These are phyloP conservation scores for Termitomyces sp. DNA, from an alignment of 768 basidiomycete genomes.

Conservation along the genomic window DNA sequence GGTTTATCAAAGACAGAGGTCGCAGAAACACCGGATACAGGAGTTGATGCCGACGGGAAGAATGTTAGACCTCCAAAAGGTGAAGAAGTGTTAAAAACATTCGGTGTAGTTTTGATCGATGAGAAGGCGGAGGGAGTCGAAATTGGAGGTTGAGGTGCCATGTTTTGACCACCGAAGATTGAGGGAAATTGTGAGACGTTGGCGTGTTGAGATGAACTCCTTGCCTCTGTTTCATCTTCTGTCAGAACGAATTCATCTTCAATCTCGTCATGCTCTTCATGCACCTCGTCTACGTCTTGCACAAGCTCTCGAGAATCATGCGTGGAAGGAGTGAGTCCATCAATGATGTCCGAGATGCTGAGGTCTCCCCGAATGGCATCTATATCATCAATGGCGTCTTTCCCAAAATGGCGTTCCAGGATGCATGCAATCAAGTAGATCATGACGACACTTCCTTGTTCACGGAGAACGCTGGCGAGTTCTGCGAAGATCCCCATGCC, in stretches of 20 bases:
- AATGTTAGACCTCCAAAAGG: constrained; percentile 29
- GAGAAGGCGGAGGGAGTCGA: constrained; percentile 33
- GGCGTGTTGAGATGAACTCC: not conserved
- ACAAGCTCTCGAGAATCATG: constrained; percentile 21
- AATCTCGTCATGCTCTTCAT: constrained; percentile 19
- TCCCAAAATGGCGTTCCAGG: constrained; percentile 80
- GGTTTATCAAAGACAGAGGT: constrained; percentile 15
- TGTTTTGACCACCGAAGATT: constrained; percentile 3
- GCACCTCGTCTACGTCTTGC: constrained; percentile 10
- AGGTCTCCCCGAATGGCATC: constrained; percentile 58
- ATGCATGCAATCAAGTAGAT: constrained; percentile 89
- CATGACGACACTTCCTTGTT: constrained; percentile 64
- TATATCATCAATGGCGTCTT: constrained; percentile 73
- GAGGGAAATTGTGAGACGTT: constrained; percentile 2
- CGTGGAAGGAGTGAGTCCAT: constrained; percentile 40
- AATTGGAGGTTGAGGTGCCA: constrained; percentile 10
- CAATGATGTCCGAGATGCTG: constrained; percentile 60
- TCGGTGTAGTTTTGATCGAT: constrained; percentile 30
- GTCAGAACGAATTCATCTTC: constrained; percentile 13
- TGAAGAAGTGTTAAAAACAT: constrained; percentile 30
- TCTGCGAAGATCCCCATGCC: constrained; percentile 67
- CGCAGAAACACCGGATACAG: constrained; percentile 13
- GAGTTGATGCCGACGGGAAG: constrained; percentile 13
- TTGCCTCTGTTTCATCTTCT: constrained; percentile 18
- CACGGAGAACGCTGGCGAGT: constrained; percentile 56